Conservation (phyloP, 2,329 filamentous ascomycete species). For the Stagonosporopsis chrysanthemi region DNA sequence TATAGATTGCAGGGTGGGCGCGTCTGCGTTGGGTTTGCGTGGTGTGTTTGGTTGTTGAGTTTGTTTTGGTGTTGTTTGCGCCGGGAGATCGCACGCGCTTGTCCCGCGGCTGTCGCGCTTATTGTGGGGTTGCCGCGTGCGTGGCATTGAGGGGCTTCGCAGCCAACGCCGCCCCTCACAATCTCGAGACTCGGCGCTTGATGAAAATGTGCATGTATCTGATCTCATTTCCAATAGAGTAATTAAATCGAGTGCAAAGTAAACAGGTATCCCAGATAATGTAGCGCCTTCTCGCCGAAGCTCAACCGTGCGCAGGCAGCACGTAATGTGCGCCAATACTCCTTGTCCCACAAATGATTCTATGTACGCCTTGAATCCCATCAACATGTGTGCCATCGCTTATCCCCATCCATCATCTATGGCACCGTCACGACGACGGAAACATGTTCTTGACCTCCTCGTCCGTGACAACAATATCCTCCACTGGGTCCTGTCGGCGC, state of each 20-base stretch:
- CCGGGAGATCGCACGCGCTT: conserved; percentile 29
- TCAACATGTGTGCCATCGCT: neutral
- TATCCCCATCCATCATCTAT: neutral
- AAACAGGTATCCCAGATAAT: neutral
- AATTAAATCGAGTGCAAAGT: neutral
- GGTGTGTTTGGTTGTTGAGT: conserved; percentile 10
- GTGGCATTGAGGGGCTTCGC: neutral
- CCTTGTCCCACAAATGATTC: conserved; percentile 1
- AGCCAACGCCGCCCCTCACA: neutral
- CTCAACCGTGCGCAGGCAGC: neutral
- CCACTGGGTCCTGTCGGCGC: conserved; percentile 76
- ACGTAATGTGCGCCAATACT: neutral
- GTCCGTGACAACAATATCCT: conserved; percentile 79
- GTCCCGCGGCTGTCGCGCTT: conserved; percentile 8
- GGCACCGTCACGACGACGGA: conserved; percentile 24
- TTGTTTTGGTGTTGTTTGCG: conserved; percentile 31
- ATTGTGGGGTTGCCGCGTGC: conserved; percentile 5
- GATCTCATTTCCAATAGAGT: neutral
- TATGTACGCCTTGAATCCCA: neutral
- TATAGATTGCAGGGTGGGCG: neutral
- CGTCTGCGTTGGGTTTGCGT: neutral
- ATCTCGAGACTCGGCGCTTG: neutral
- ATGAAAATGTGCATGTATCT: neutral
- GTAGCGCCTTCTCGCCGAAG: conserved; percentile 5
- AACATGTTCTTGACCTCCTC: conserved; percentile 64